Evolutionary conservation across 768 basidiomycete species (phyloP), one percentile per base, ranked within the genome.

Genomic region (Neoboletus magnificus): DNA sequence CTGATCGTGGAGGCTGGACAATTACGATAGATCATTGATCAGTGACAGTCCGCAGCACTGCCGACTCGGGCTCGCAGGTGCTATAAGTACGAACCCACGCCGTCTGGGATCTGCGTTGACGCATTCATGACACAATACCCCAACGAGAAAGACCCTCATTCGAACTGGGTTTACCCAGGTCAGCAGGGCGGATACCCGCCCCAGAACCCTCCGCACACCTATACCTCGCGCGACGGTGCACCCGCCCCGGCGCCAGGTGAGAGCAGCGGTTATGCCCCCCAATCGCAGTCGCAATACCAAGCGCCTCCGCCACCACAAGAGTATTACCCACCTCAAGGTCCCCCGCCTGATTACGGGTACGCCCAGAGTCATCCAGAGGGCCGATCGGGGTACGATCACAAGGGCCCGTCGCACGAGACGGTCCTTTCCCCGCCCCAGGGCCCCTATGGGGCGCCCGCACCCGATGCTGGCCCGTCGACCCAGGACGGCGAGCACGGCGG

Each of bases 71-170:
- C 36, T 35, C 15, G 37, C 2, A 35, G 13, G 35, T 25, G 5
- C 36, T 52, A 59, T 52, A 58, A 33, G 29, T 29, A 11, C 2
- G 43, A 43, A n/a, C n/a, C 20, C 43, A 43, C 35, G 13, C 10
- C 5, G 27, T 40, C 15, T 39, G 37, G 4, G 7, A 22, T 44
- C 52, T 6, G 20, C 56, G 36, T 48, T 22, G 40, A 62, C 27
- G 27, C 4, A 45, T n/a, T n/a, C 1, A 62, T 70, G 70, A 41
- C 48, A 40, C 63, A 59, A 40, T 62, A 57, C 50, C 66, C 68
- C 36, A 43, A 50, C 58, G 70, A 70, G 37, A 71, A 72, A 15
- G 60, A 55, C 15, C 35, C 62, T n/a, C 63, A 50, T 23, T 30
- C 58, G 6, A 30, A 51, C 45, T 66, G 62, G 62, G 8, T 62